Base-by-base conservation (phyloP, 768 basidiomycete species). In the Suillus paluster region DNA sequence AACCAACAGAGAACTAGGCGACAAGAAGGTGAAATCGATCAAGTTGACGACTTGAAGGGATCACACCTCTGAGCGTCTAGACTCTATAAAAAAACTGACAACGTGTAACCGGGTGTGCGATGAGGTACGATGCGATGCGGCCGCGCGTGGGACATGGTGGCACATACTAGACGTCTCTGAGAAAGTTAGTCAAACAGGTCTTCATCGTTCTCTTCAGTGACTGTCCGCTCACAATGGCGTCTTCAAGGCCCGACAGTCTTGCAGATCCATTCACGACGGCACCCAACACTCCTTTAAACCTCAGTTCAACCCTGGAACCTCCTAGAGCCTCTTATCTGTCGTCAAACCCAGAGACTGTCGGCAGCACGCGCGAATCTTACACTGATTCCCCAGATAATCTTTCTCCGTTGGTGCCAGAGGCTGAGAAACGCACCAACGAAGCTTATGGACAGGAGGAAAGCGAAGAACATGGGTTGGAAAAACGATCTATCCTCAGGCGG, bases 251-350 rank as follows among this genome's bases (percentile, higher is more conserved):
- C 8, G 64, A 57, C n/a, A 72, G 67, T 9, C 62, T 65, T 52
- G 62, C 60, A n/a, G 70, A 65, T 25, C 58, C 63, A 4, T 62
- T 52, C 38, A 36, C 15, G 23, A 66, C 58, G 12, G 61, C 44
- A 11, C 56, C 62, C 6, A 65, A 60, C 56, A 66, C 60, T 34
- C 65, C 68, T 45, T 30, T 58, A 1, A 58, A 60, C 30, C 63
- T 63, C 3, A 5, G 39, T 48, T 49, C 15, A 54, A 6, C 53
- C 3, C 27, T 69, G 1, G 59, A 38, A 39, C 73, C 64, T 15
- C 74, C 70, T 4, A 68, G 72, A 53, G 69, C 65, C 27, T 74
- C 69, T 7, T 75, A 69, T 30, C 56, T 74, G n/a, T 71, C 64
- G 6, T 64, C 71, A 38, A 64, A 60, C 23, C 62, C 61, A 23